Conservation (phyloP, 352 stramenopile species). For the Globisporangium okanoganense region DNA sequence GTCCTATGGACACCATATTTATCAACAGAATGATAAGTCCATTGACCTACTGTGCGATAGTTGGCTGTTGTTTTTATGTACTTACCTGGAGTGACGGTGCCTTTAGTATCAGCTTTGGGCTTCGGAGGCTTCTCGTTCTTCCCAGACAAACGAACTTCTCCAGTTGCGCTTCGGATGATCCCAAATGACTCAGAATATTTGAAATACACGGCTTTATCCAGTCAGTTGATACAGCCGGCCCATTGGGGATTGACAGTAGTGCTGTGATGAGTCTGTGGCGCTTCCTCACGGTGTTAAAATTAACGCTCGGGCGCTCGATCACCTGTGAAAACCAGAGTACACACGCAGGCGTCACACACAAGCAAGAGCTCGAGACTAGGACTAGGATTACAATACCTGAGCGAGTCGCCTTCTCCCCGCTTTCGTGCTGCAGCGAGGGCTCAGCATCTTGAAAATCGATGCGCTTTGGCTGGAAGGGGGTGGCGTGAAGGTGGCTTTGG, state of each 20-base stretch:
- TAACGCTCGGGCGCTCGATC: slow-evolving; percentile 21
- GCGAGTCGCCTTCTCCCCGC: background rate
- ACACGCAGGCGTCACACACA: no score
- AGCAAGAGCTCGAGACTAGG: background rate
- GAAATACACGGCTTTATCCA: background rate
- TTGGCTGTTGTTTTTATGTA: background rate
- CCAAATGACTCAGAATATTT: slow-evolving; percentile 4
- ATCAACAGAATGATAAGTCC: no score
- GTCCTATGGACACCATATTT: background rate
- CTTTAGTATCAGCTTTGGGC: background rate
- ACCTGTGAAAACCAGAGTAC: slow-evolving; percentile 16
- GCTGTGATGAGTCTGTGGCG: slow-evolving; percentile 22
- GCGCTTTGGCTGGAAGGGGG: background rate
- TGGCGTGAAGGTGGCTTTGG: background rate
- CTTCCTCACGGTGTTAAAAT: slow-evolving; percentile 6
- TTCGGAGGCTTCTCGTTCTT: background rate
- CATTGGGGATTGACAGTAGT: slow-evolving; percentile 8
- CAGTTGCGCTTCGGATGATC: background rate
- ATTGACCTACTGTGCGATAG: no score
- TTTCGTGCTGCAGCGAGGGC: slow-evolving; percentile 3
- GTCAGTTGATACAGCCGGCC: background rate
- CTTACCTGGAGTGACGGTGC: background rate
- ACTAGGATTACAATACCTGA: background rate
- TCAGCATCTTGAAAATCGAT: slow-evolving; percentile 1
- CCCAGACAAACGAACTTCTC: background rate